These are phyloP conservation scores for Flaveria linearis DNA, from an alignment of 129 eudicot genomes.

Conservation along the genomic window DNA sequence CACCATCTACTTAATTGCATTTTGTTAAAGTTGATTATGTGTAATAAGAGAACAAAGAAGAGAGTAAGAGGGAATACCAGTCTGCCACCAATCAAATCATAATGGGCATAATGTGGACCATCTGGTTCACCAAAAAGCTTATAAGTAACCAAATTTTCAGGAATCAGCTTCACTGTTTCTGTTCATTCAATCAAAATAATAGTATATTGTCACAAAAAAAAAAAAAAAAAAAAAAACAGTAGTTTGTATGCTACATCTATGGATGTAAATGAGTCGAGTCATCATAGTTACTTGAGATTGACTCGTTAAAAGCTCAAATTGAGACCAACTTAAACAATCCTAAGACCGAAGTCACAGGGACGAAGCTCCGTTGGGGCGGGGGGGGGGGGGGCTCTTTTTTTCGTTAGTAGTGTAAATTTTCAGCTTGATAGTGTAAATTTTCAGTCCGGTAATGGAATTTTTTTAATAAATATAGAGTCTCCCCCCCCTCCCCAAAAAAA, in stretches of 20 bases:
- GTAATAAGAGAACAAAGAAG: not conserved
- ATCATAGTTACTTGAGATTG: not conserved
- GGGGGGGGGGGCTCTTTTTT: too few relatives aligned
- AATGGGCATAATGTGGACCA: conserved; percentile 94
- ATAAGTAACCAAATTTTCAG: conserved; percentile 69
- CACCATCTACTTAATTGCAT: too few relatives aligned
- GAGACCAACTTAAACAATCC: not conserved
- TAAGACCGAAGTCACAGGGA: too few relatives aligned
- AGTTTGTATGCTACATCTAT: not conserved
- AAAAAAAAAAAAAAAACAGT: too few relatives aligned
- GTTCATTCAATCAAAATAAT: conserved; percentile 27
- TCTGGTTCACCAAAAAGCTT: conserved; percentile 75
- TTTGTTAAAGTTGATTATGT: too few relatives aligned
- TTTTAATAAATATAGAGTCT: too few relatives aligned
- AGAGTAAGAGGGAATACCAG: conserved; percentile 45
- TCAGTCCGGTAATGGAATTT: too few relatives aligned
- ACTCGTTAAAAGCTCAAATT: not conserved
- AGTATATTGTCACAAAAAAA: not conserved
- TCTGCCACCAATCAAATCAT: conserved; percentile 91
- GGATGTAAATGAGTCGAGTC: not conserved
- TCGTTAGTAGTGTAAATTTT: too few relatives aligned
- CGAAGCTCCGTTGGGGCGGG: not conserved
- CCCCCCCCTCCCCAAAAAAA: too few relatives aligned
- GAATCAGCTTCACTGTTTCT: conserved; percentile 79
- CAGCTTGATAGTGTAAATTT: too few relatives aligned